phyloP scores from a whole-genome alignment of 2,329 filamentous ascomycete genomes.

The Acrodontium crateriforme region DNA sequence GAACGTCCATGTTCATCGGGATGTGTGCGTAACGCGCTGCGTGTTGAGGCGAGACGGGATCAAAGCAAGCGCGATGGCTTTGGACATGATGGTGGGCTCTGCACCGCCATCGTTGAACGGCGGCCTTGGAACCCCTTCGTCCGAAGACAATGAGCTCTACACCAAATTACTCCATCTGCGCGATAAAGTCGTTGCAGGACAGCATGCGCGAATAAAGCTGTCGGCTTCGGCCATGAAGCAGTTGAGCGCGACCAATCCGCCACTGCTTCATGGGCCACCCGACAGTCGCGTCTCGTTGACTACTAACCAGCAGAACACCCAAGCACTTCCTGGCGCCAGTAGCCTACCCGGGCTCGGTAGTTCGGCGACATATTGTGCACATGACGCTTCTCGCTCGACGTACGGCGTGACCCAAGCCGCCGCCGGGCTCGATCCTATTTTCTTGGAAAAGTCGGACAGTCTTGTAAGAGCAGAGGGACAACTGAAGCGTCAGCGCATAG shows the following conservation, averaged over 20 bases:
- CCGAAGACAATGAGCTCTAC: slow-evolving; percentile 37
- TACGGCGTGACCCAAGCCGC: slow-evolving; percentile 9
- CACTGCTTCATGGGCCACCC: slow-evolving; percentile 2
- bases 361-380: slow-evolving; percentile 2
- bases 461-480: slow-evolving; percentile 70
- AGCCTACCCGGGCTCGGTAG: slow-evolving; percentile 13
- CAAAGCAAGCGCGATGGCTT: too few relatives aligned
- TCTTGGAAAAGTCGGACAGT: slow-evolving; percentile 75
- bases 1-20: too few relatives aligned
- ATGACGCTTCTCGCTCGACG: slow-evolving; percentile 3
- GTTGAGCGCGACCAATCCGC: slow-evolving; percentile 12
- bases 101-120: slow-evolving; percentile 10
- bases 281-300: slow-evolving; percentile 10
- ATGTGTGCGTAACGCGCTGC: too few relatives aligned
- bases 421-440: slow-evolving; percentile 60
- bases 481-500: slow-evolving; percentile 67
- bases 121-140: too few relatives aligned
- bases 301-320: slow-evolving; percentile 12
- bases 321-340: slow-evolving; percentile 4
- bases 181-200: slow-evolving; percentile 67
- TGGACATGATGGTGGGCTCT: slow-evolving; percentile 5
- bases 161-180: slow-evolving; percentile 68
- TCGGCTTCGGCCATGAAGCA: slow-evolving; percentile 37
- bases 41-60: too few relatives aligned
- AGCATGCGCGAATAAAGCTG: slow-evolving; percentile 49